These are phyloP conservation scores for Ogataea thermomethanolica DNA, from an alignment of 805 yeast species.

Conservation along the genomic window DNA sequence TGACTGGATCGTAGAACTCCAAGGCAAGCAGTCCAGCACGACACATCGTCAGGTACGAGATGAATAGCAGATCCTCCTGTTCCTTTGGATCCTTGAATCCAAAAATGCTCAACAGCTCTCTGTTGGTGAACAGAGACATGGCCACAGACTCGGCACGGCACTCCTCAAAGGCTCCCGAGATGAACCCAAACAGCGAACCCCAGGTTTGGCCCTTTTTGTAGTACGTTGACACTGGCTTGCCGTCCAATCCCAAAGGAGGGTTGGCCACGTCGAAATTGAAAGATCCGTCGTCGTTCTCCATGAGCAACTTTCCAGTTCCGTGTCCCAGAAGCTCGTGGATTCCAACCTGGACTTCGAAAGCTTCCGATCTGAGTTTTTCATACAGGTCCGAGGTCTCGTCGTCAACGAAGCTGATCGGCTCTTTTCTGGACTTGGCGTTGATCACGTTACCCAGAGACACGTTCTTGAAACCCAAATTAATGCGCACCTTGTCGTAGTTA, in stretches of 20 bases:
- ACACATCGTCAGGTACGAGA: slow-evolving; percentile 78
- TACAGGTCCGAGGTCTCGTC: slow-evolving; percentile 52
- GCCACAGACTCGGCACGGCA: slow-evolving; percentile 93
- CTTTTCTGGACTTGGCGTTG: slow-evolving; percentile 67
- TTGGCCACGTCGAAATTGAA: slow-evolving; percentile 67
- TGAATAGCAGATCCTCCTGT: slow-evolving; percentile 59
- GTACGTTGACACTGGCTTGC: slow-evolving; percentile 60
- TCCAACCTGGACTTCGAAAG: slow-evolving; percentile 92
- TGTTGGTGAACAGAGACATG: slow-evolving; percentile 68
- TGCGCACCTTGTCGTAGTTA: slow-evolving; percentile 84
- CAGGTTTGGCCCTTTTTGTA: slow-evolving; percentile 84
- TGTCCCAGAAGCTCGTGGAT: slow-evolving; percentile 90
- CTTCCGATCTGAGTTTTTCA: slow-evolving; percentile 70
- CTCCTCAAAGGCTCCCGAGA: slow-evolving; percentile 88
- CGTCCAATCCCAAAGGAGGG: slow-evolving; percentile 61
- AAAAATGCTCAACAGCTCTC: slow-evolving; percentile 65
- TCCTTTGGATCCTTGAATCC: slow-evolving; percentile 57
- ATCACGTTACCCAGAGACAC: slow-evolving; percentile 86
- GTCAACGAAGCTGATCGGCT: slow-evolving; percentile 63
- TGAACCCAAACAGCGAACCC: slow-evolving; percentile 80
- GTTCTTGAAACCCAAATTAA: slow-evolving; percentile 81
- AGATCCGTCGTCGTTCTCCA: slow-evolving; percentile 52
- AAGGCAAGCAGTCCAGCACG: slow-evolving; percentile 81
- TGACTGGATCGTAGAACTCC: slow-evolving; percentile 82
- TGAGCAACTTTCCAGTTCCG: slow-evolving; percentile 80